phyloP scores from a whole-genome alignment of 345 rosid species.

The Mangifera indica region DNA sequence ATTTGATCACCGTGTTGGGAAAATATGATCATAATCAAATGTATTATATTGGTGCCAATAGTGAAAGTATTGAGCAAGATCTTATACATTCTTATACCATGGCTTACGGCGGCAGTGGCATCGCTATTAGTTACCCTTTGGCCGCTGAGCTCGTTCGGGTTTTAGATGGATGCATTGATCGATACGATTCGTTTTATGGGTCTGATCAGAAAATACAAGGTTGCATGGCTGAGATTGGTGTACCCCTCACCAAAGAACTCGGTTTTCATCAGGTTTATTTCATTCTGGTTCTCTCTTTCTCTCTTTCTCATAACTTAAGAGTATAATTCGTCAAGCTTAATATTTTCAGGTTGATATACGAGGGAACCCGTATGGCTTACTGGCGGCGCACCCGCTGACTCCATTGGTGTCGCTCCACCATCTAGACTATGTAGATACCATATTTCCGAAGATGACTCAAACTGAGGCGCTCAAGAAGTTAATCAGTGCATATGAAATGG shows the following conservation, averaged over 20 bases:
- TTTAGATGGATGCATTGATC: slow-evolving; percentile 80
- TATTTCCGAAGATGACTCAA: slow-evolving; percentile 52
- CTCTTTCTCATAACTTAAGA: neutral
- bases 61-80: slow-evolving; percentile 89
- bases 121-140: slow-evolving; percentile 73
- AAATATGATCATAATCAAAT: slow-evolving; percentile 87
- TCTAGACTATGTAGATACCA: slow-evolving; percentile 57
- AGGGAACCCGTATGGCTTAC: slow-evolving; percentile 70
- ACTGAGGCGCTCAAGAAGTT: slow-evolving; percentile 55
- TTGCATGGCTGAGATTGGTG: slow-evolving; percentile 79
- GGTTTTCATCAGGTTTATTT: slow-evolving; percentile 85
- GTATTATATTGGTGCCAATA: slow-evolving; percentile 80
- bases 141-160: slow-evolving; percentile 66
- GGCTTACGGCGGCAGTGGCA: slow-evolving; percentile 93
- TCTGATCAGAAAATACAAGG: slow-evolving; percentile 84
- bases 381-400: slow-evolving; percentile 86
- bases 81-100: slow-evolving; percentile 71
- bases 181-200: slow-evolving; percentile 68
- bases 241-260: slow-evolving; percentile 70
- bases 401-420: slow-evolving; percentile 89
- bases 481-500: slow-evolving; percentile 41
- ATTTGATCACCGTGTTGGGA: slow-evolving; percentile 53
- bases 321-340: neutral
- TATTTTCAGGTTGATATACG: slow-evolving; percentile 63
- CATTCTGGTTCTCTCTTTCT: too few species aligned